Percentiles rank a stretch among this genome's conserved stretches.
These are phyloP conservation scores for Pycnococcus provasolii DNA, from an alignment of 139 green algal species.

Conservation along the genomic window DNA sequence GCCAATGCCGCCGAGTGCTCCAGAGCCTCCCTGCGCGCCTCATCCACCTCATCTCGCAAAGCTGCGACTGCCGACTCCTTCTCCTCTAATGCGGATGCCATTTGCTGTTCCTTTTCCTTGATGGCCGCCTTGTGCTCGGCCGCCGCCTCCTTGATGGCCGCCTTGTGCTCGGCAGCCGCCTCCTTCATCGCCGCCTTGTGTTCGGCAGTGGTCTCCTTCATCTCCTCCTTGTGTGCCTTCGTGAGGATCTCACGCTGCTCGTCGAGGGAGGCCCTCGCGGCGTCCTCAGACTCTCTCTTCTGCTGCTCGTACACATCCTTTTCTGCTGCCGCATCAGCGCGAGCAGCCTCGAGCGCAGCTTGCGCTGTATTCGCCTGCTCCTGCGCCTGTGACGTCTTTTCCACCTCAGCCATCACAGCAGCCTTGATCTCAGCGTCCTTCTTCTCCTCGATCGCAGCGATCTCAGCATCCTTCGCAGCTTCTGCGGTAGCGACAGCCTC, in stretches of 20 bases:
- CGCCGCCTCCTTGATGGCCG: not conserved
- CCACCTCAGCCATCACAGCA: not conserved
- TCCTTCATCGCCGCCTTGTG: not conserved
- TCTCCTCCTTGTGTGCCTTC: not conserved
- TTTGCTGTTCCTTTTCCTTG: not conserved
- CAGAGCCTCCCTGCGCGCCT: not conserved
- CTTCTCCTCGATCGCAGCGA: not conserved
- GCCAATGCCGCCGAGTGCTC: not conserved
- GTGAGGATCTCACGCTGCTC: not conserved
- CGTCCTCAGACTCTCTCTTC: not conserved
- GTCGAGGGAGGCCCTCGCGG: not conserved
- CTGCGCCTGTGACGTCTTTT: slow-evolving; percentile 13
- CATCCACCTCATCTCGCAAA: not conserved
- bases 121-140: not conserved
- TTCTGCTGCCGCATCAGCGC: not conserved
- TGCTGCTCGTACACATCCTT: not conserved
- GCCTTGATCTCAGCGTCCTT: not conserved
- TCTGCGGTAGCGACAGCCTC: not conserved
- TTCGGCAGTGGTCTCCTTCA: not conserved
- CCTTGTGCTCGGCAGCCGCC: not conserved
- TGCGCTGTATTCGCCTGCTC: slow-evolving; percentile 1
- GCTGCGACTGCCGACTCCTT: not conserved
- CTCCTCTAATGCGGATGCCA: not conserved
- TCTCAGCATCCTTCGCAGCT: not conserved
- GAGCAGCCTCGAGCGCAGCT: not conserved